Base-by-base conservation (phyloP, 257 asterid species). In the Haberlea rhodopensis region DNA sequence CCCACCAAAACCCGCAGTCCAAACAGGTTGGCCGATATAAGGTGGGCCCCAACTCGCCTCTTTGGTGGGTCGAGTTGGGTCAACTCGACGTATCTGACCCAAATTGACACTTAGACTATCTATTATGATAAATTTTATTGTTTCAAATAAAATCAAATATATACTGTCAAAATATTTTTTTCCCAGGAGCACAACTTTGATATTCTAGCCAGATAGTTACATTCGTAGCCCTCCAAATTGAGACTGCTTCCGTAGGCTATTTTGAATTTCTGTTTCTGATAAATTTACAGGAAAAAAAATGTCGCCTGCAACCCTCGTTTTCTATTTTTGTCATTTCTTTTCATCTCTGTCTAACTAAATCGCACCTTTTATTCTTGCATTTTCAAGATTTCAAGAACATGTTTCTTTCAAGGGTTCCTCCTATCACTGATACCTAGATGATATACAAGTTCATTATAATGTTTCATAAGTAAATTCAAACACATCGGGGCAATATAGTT, bases 381-480 rank as follows among this genome's bases (percentile, higher is more conserved):
- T 40, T 15, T 5, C 57, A 57, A 24, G 11, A 16, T 16, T 32
- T 9, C 40, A 20, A 18, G 49, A 31, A 25, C 58, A 63, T 37
- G 26, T 25, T 66, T 78, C 73, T 71, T 74, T 64, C 32, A 23
- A 37, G 63, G 53, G 40, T 48, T 20, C n/a, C n/a, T n/a, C n/a
- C 49, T 48, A 4, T 13, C 11, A 37, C 23, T n/a, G 27, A 53
- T n/a, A n/a, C n/a, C 26, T 28, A 5, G 66, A 74, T 58, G 10
- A 5, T 46, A 18, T 46, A 15, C 21, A n/a, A n/a, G n/a, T n/a
- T n/a, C n/a, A n/a, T n/a, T n/a, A n/a, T n/a, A n/a, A n/a, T n/a
- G n/a, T n/a, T n/a, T n/a, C n/a, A n/a, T n/a, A n/a, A n/a, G n/a
- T n/a, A n/a, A n/a, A n/a, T n/a, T n/a, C n/a, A n/a, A n/a, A n/a